Base-by-base conservation (phyloP, 441 rosid genomes). In the Pelargonium cotyledonis region DNA sequence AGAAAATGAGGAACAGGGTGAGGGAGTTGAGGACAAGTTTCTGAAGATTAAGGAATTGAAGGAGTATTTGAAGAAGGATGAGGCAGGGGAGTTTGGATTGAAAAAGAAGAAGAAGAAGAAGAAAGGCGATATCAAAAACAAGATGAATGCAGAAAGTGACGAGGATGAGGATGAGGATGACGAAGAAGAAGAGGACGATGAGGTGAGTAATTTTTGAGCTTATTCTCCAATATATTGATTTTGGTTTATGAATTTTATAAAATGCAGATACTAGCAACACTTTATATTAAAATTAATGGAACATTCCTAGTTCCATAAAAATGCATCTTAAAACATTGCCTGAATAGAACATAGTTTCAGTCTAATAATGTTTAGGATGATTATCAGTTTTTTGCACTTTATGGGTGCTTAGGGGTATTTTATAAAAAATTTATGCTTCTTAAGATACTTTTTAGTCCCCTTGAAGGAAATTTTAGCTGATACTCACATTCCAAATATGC, bases 31-130 rank as follows among this genome's bases (percentile, higher is more conserved):
- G 75, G 98, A 94, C 70, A 78, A 80, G 57, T 89, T 89, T 83
- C 86, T 94, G 78, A 91, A 89, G 82, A 80, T 89, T 6, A 87
- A 85, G 51, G 96, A 89, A 7, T 79, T 94, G 87, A 83, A 87
- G 76, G 81, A 86, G 31, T 89, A 84, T 69, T 63, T 91, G 70
- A 85, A 89, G 78, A 85, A 87, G 12, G 95, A 85, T 68, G 97
- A 91, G 70, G 94, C 92, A 11, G 77, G 82, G 73, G 96, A 91
- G 74, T 86, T 85, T 79, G 97, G 96, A 9, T 70, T 62, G 16
- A 84, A 80, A 70, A 19, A 23, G 41, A 79, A 78, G 62, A 73
- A 70, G 21, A 80, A 78, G 49, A 82, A 73, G 53, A 80, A 76
- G 11, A 69, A 67, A 26, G 47, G 75, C 16, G 63, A 81, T 67